phyloP scores from a whole-genome alignment of 768 basidiomycete genomes.

The Auricularia cornea region DNA sequence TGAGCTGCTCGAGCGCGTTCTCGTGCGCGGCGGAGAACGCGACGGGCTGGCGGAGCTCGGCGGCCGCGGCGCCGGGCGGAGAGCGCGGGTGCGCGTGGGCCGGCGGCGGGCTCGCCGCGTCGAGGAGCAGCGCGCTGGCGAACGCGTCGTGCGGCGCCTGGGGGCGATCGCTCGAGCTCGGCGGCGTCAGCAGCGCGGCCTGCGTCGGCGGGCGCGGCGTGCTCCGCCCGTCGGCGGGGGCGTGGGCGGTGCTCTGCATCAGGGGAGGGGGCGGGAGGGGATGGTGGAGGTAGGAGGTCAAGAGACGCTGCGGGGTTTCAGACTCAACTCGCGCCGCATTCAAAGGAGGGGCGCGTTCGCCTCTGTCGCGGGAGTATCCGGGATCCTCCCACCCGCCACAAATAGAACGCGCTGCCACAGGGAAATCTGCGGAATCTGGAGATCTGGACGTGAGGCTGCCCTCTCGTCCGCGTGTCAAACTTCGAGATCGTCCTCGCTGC shows the following conservation, averaged over 20 bases:
- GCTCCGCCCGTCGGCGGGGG: not conserved
- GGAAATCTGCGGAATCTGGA: too few relatives aligned
- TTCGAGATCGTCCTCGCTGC: too few relatives aligned
- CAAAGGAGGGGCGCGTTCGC: too few relatives aligned
- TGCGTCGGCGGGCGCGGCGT: not conserved
- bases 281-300: not conserved
- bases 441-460: too few relatives aligned
- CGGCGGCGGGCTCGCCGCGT: not conserved
- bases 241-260: not conserved
- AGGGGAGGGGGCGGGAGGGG: not conserved
- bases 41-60: not conserved
- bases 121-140: not conserved
- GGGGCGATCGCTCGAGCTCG: not conserved
- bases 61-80: not conserved
- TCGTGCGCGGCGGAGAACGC: conserved; percentile 1
- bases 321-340: too few relatives aligned
- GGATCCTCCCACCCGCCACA: too few relatives aligned
- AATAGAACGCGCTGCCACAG: too few relatives aligned
- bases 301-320: not conserved
- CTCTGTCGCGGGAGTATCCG: too few relatives aligned
- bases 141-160: not conserved
- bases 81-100: not conserved
- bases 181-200: not conserved
- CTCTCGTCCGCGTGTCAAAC: too few relatives aligned
- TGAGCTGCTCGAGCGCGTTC: not conserved